Conservation (phyloP, 2,329 filamentous ascomycete species). For the Aureobasidium sp. region DNA sequence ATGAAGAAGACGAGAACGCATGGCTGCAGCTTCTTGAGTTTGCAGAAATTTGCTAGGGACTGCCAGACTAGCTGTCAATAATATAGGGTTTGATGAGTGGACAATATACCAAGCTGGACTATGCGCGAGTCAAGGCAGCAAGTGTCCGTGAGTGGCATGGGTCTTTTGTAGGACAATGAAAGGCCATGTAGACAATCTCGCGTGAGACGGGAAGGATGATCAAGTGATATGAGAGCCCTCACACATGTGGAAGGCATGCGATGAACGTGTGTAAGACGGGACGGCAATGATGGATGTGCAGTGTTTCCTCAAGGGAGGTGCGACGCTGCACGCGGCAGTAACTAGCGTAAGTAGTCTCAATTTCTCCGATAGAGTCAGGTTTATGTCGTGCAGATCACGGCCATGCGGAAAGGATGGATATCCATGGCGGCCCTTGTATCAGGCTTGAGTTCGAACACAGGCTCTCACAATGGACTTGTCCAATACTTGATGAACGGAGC, state of each 20-base stretch:
- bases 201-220: background rate
- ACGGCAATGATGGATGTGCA: background rate
- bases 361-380: background rate
- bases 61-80: background rate
- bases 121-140: background rate
- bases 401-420: background rate
- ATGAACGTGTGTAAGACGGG: background rate
- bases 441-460: background rate
- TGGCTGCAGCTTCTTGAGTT: background rate
- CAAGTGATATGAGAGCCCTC: background rate
- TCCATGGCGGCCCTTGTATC: background rate
- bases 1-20: background rate
- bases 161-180: background rate
- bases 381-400: too few species aligned
- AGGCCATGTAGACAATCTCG: background rate
- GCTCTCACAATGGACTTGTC: background rate
- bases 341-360: background rate
- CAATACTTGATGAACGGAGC: background rate
- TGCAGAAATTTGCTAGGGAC: background rate
- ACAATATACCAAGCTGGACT: background rate
- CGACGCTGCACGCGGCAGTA: constrained; percentile 1
- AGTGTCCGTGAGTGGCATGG: background rate
- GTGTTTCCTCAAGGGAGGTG: background rate
- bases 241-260: constrained; percentile 4
- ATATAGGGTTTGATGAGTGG: constrained; percentile 3